Conservation (phyloP, 2,329 filamentous ascomycete genomes). For the Magnaporthiopsis rhizophila region DNA sequence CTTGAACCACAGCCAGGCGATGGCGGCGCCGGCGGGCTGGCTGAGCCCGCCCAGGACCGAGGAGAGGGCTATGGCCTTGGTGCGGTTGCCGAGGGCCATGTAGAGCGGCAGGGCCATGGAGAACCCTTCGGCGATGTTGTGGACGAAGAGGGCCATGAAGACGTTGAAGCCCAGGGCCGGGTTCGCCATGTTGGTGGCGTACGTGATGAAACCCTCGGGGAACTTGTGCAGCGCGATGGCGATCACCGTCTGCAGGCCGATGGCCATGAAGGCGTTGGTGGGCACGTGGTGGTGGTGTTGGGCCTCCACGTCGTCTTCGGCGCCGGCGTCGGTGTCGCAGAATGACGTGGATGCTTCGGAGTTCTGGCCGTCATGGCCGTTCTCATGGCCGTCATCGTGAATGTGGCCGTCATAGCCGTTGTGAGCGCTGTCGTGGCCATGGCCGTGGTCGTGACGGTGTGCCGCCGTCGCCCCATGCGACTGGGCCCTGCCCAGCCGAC, state of each 20-base stretch:
- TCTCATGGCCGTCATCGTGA: conserved; percentile 1
- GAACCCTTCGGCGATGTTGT: conserved; percentile 97
- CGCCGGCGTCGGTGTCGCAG: conserved; percentile 18
- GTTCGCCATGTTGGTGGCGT: conserved; percentile 94
- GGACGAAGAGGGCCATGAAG: conserved; percentile 92
- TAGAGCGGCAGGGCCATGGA: conserved; percentile 89
- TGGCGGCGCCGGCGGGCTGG: conserved; percentile 76
- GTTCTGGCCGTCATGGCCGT: conserved; percentile 16
- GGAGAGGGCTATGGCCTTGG: conserved; percentile 77
- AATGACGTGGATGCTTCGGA: conserved; percentile 11
- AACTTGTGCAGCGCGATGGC: conserved; percentile 96
- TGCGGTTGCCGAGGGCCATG: conserved; percentile 74
- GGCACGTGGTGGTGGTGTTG: conserved; percentile 91
- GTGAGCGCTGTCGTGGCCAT: conserved; percentile 8
- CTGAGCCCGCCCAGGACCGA: conserved; percentile 76
- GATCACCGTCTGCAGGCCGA: conserved; percentile 91
- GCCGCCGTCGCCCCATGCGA: conserved; percentile 19
- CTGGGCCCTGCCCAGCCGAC: conserved; percentile 23
- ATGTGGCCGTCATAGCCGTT: conserved; percentile 8
- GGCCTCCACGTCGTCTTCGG: conserved; percentile 33
- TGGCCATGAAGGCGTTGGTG: conserved; percentile 84
- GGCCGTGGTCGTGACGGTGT: conserved; percentile 11
- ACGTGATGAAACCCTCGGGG: conserved; percentile 81
- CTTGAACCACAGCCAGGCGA: conserved; percentile 82
- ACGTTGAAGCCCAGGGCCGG: conserved; percentile 81